Evolutionary conservation across 345 rosid species (phyloP).

Genomic region (Mercurialis annua): DNA sequence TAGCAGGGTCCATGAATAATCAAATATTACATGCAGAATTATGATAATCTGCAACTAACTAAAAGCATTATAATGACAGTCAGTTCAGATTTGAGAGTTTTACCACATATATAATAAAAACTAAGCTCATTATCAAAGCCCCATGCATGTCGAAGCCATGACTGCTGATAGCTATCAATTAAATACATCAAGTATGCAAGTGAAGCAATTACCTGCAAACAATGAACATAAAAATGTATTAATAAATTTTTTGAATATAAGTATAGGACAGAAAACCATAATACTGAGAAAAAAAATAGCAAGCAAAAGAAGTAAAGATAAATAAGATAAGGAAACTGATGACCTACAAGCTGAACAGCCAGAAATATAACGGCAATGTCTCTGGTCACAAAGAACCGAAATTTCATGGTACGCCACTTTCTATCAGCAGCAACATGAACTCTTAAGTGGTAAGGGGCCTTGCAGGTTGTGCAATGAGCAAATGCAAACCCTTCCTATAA

Average conservation of each 20-base stretch:
- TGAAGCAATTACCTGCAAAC: constrained; percentile 73
- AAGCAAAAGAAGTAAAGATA: constrained; percentile 1
- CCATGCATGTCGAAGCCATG: constrained; percentile 90
- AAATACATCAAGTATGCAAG: constrained; percentile 84
- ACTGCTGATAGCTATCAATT: constrained; percentile 66
- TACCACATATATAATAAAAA: constrained; percentile 98
- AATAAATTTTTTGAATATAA: not conserved
- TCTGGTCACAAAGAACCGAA: constrained; percentile 97
- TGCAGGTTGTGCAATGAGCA: constrained; percentile 99
- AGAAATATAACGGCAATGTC: constrained; percentile 87
- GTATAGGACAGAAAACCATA: not conserved
- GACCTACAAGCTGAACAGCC: constrained; percentile 84
- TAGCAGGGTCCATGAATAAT: not conserved
- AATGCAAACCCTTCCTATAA: constrained; percentile 98
- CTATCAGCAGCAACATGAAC: constrained; percentile 96
- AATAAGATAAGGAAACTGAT: constrained; percentile 5
- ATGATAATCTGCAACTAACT: not conserved
- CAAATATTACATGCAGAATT: not conserved
- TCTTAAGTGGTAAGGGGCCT: constrained; percentile 94
- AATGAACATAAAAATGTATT: constrained; percentile 13
- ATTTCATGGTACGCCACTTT: constrained; percentile 93
- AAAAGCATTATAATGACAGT: not conserved
- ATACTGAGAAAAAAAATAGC: not conserved
- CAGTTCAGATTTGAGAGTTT: constrained; percentile 27
- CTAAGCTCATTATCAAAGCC: constrained; percentile 82